Conservation (phyloP, 768 basidiomycete species). For the Agaricus subrufescens region DNA sequence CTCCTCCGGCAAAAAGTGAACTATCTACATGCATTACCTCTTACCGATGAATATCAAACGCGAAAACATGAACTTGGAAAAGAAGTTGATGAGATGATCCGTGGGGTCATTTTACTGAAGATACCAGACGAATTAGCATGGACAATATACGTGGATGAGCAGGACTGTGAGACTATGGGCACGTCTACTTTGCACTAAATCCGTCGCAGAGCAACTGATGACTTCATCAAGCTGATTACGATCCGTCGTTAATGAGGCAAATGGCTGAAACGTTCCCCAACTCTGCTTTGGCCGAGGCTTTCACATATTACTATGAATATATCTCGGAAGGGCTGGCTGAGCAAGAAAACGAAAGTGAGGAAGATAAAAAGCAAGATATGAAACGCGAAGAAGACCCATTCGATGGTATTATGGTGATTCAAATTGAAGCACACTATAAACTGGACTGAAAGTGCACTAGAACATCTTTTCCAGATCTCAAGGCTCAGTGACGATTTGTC, state of each 20-base stretch:
- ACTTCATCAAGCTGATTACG: constrained; percentile 52
- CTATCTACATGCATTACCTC: constrained; percentile 57
- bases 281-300: constrained; percentile 47
- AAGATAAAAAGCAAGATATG: constrained; percentile 31
- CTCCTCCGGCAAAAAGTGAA: constrained; percentile 61
- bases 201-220: background rate
- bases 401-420: constrained; percentile 55
- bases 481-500: constrained; percentile 61
- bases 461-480: constrained; percentile 46
- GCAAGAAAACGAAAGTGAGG: constrained; percentile 33
- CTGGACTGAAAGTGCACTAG: constrained; percentile 28
- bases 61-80: constrained; percentile 44
- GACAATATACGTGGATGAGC: constrained; percentile 70
- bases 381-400: constrained; percentile 51
- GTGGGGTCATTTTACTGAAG: constrained; percentile 70
- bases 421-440: background rate
- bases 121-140: constrained; percentile 83
- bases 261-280: constrained; percentile 66
- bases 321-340: constrained; percentile 36
- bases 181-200: constrained; percentile 20
- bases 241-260: constrained; percentile 46
- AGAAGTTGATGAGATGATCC: constrained; percentile 68
- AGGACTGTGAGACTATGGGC: constrained; percentile 67
- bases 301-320: constrained; percentile 68
- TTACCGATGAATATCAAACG: constrained; percentile 23